These are phyloP conservation scores for Pseudomassariella vexata DNA, from an alignment of 2,329 filamentous ascomycete species.

Conservation along the genomic window DNA sequence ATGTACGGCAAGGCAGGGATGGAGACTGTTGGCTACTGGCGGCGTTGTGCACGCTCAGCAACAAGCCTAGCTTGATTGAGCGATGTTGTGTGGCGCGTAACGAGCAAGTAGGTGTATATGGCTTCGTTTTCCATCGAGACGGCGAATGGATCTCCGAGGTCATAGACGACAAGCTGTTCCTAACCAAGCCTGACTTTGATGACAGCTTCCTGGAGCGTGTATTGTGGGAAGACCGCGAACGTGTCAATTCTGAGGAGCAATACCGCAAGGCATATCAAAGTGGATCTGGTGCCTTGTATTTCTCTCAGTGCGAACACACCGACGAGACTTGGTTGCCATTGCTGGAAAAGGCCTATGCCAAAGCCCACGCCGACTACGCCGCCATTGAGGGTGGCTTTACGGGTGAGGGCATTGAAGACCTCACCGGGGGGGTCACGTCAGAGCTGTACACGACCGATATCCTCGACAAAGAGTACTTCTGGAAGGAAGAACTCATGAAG, in stretches of 20 bases:
- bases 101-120: conserved; percentile 72
- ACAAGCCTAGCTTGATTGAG: conserved; percentile 67
- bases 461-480: conserved; percentile 71
- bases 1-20: conserved; percentile 71
- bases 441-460: conserved; percentile 63
- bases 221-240: conserved; percentile 37
- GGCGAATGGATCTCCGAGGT: conserved; percentile 64
- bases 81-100: conserved; percentile 68
- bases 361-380: conserved; percentile 68
- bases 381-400: conserved; percentile 64
- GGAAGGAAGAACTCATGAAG: conserved; percentile 70
- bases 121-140: conserved; percentile 78
- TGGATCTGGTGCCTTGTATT: conserved; percentile 63
- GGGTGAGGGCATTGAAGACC: conserved; percentile 53
- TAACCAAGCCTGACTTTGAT: conserved; percentile 56
- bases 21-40: conserved; percentile 88
- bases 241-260: conserved; percentile 48
- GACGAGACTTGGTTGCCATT: conserved; percentile 71
- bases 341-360: conserved; percentile 69
- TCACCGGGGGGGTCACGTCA: conserved; percentile 61
- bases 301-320: conserved; percentile 61
- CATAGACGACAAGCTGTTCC: conserved; percentile 52
- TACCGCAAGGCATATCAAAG: conserved; percentile 61
- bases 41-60: conserved; percentile 69
- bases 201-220: conserved; percentile 46